Percentiles rank a stretch among this genome's conserved stretches.
These are phyloP conservation scores for Aegilops speltoides DNA, from an alignment of 176 grass and related monocot genomes.

Conservation along the genomic window DNA sequence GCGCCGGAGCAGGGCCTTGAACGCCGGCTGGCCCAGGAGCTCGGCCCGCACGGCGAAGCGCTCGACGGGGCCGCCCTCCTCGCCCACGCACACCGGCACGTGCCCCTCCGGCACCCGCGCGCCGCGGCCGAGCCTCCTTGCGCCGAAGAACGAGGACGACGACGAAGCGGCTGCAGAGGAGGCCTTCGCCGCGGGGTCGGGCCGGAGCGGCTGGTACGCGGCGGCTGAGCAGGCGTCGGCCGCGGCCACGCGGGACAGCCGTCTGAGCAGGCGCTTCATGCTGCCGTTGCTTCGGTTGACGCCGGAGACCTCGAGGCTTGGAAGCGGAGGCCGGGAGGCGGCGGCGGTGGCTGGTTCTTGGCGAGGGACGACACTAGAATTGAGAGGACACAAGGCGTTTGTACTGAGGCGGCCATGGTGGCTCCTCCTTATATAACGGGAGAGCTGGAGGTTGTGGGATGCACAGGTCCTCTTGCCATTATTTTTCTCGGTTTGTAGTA, in stretches of 20 bases:
- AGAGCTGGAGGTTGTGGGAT: not conserved
- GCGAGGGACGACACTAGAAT: no score
- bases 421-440: not conserved
- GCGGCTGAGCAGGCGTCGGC: slow-evolving; percentile 40
- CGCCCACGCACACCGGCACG: slow-evolving; percentile 86
- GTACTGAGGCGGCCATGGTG: slow-evolving; percentile 34
- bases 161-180: not conserved
- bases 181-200: not conserved
- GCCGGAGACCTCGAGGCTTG: not conserved
- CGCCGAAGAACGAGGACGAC: not conserved
- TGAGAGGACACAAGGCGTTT: slow-evolving; percentile 7
- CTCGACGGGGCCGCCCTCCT: slow-evolving; percentile 64
- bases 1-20: slow-evolving; percentile 70
- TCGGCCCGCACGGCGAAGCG: slow-evolving; percentile 73
- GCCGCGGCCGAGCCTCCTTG: not conserved
- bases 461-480: not conserved
- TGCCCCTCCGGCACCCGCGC: slow-evolving; percentile 50
- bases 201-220: slow-evolving; percentile 42
- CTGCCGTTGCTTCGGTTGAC: not conserved
- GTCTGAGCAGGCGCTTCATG: slow-evolving; percentile 66
- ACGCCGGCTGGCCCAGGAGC: slow-evolving; percentile 61
- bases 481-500: not conserved
- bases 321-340: not conserved
- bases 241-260: slow-evolving; percentile 72
- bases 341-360: no score